Evolutionary conservation across 306 rosid species (phyloP).

Genomic region (Sicyos edulis): DNA sequence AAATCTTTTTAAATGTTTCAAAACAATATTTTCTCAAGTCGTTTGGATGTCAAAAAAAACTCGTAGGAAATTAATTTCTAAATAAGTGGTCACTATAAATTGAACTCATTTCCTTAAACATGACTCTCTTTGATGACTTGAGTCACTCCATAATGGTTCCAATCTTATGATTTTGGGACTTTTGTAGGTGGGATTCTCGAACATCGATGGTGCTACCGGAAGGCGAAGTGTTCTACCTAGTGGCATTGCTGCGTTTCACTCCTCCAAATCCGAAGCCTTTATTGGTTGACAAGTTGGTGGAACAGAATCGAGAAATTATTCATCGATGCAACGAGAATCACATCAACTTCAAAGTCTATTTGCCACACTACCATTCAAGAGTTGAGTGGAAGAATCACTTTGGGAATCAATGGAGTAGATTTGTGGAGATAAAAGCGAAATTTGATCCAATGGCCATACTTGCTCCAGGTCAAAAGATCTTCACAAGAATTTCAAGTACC

Average conservation of each 20-base stretch:
- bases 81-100: no score
- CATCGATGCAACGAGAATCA: conserved; percentile 38
- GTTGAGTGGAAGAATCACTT: conserved; percentile 76
- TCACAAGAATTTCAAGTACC: conserved; percentile 32
- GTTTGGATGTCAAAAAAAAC: no score
- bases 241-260: conserved; percentile 67
- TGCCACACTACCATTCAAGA: conserved; percentile 66
- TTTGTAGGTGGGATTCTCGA: conserved; percentile 79
- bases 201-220: conserved; percentile 69
- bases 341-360: conserved; percentile 68
- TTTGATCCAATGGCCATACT: conserved; percentile 84
- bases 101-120: no score
- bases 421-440: conserved; percentile 38
- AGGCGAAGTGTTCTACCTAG: conserved; percentile 73
- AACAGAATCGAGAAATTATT: conserved; percentile 59
- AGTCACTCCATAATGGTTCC: no score
- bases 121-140: no score
- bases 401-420: conserved; percentile 65
- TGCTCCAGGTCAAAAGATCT: conserved; percentile 85
- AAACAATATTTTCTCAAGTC: no score
- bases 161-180: no score
- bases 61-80: no score
- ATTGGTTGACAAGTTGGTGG: conserved; percentile 40
- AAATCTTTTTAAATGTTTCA: no score
- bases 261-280: conserved; percentile 53